These are phyloP conservation scores for Populus pruinosa DNA, from an alignment of 345 rosid genomes.

Conservation along the genomic window DNA sequence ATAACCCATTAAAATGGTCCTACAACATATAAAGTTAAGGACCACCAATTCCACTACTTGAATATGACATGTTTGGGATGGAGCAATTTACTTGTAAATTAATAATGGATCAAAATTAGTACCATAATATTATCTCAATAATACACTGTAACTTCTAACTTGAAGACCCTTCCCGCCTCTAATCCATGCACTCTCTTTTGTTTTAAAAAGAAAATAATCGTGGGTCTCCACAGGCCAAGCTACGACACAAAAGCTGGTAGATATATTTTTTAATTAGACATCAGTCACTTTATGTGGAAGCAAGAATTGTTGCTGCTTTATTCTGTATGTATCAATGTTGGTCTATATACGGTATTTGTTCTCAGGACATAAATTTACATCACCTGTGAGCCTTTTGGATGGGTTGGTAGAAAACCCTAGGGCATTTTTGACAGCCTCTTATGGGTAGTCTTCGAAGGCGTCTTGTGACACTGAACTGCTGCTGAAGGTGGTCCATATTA, in stretches of 20 bases:
- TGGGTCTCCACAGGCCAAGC: background rate
- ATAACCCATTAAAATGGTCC: no score
- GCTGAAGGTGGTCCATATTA: no score
- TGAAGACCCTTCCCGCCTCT: background rate
- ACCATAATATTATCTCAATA: background rate
- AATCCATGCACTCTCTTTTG: background rate
- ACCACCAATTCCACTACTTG: no score
- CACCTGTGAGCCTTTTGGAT: background rate
- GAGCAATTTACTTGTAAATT: no score
- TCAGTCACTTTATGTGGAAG: background rate
- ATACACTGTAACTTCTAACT: background rate
- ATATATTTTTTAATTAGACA: background rate
- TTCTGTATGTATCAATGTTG: no score
- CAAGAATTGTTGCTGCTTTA: background rate
- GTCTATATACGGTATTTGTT: background rate
- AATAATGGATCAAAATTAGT: background rate
- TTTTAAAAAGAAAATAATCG: background rate
- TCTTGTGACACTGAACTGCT: no score
- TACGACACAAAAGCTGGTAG: background rate
- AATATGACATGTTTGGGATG: background rate
- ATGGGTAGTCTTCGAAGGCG: no score
- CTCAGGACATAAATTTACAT: background rate
- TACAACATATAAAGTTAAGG: no score
- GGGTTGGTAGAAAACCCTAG: no score
- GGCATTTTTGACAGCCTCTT: no score